phyloP scores from a whole-genome alignment of 345 rosid species.

The Bruguiera parviflora region DNA sequence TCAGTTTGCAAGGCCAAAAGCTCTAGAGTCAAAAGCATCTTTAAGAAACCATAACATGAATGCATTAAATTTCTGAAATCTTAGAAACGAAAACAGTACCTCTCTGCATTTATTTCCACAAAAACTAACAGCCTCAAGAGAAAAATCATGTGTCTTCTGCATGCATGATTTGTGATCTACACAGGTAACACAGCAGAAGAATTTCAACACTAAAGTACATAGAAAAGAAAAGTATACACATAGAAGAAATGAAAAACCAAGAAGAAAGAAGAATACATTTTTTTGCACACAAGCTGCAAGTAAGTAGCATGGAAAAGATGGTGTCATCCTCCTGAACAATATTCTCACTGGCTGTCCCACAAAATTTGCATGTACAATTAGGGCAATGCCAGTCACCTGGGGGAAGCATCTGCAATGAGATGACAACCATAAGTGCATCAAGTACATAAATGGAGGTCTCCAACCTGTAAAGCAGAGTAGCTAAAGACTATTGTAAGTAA shows the following conservation, averaged over 20 bases:
- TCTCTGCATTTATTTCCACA: conserved; percentile 30
- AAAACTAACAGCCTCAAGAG: conserved; percentile 33
- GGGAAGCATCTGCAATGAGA: conserved; percentile 30
- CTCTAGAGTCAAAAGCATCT: too few species aligned
- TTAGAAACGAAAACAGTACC: conserved; percentile 13
- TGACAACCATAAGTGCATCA: not conserved
- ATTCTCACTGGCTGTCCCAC: conserved; percentile 27
- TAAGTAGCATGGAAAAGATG: conserved; percentile 13
- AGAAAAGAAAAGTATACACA: conserved; percentile 1
- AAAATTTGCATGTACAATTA: conserved; percentile 32
- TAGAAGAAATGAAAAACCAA: conserved; percentile 10
- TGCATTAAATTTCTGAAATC: not conserved
- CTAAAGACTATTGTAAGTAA: not conserved
- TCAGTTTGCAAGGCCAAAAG: too few species aligned
- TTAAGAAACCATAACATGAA: not conserved
- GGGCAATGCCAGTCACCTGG: conserved; percentile 37
- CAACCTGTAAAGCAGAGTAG: too few species aligned
- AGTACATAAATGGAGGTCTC: not conserved
- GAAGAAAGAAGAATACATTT: conserved; percentile 26
- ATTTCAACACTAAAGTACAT: not conserved
- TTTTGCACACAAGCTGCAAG: conserved; percentile 27
- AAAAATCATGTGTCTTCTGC: conserved; percentile 38
- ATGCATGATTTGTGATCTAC: conserved; percentile 30
- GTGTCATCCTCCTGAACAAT: conserved; percentile 31
- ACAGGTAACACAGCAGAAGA: not conserved